Evolutionary conservation across 106 monocot species (phyloP), one percentile per base, ranked within the genome.

Genomic region (Iris macrosiphon): DNA sequence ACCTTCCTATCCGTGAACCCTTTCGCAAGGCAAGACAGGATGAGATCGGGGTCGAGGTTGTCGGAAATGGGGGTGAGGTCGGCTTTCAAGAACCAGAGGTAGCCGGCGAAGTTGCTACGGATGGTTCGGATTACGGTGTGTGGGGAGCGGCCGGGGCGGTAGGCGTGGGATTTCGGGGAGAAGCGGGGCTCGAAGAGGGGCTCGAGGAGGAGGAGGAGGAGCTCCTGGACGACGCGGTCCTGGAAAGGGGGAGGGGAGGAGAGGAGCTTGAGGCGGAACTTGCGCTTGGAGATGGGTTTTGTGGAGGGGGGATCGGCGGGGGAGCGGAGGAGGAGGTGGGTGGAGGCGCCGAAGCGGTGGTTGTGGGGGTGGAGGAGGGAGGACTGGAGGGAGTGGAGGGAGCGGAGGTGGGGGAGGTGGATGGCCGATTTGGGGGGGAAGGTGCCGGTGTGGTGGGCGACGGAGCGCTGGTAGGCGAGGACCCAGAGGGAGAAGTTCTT

Each of bases 401-500:
- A 79, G 47, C 65, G 85, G 70, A 87, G 87, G 19, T 67, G 64
- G 54, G 73, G 51, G 61, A 57, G 61, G 45, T 60, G 67, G 61
- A 89, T 89, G 45, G 89, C 81, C 47, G 46, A 27, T 19, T 47
- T 61, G 0, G 85, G 74, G 3, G 95, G 95, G 62, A 89, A 89
- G 39, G 82, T 63, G 38, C 77, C 82, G 20, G 85, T 85, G 73
- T 45, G 51, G 73, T 82, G 85, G 45, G 95, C 81, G 62, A 64
- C 68, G 43, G 95, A 50, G 56, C 81, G 95, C 73, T 95, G 89
- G 79, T 89, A 95, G n/a, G 95, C 75, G 67, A 95, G 82, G 40
- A 95, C 37, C 89, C 89, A 89, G 31, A 89, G 89, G 54, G 85
- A 78, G 44, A 85, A 77, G 22, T 79, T 77, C 39, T 68, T 72